Percentiles rank a stretch among this genome's conserved stretches.
These are phyloP conservation scores for Camelina sativa DNA, from an alignment of 345 rosid species.

Conservation along the genomic window DNA sequence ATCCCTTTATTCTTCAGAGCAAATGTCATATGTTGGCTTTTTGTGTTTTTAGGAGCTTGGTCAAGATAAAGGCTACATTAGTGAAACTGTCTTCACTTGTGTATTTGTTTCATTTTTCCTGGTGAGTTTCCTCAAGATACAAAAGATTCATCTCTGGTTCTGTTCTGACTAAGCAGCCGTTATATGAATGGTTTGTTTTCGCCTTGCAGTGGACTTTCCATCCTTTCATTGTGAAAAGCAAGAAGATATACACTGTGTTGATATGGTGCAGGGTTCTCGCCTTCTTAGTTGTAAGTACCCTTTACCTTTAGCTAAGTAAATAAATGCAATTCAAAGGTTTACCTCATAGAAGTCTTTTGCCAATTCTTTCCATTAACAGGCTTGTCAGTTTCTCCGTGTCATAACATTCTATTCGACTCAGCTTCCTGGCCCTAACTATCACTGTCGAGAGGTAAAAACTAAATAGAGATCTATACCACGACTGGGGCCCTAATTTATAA, in stretches of 20 bases:
- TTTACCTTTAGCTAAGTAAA: not conserved
- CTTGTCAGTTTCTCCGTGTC: constrained; percentile 82
- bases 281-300: constrained; percentile 80
- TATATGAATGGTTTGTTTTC: not conserved
- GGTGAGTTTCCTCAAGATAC: constrained; percentile 57
- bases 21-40: constrained; percentile 13
- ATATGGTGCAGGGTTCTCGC: constrained; percentile 98
- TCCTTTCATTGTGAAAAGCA: constrained; percentile 91
- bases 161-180: not conserved
- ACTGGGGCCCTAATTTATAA: not conserved
- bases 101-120: constrained; percentile 70
- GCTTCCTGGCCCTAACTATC: constrained; percentile 98
- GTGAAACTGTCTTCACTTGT: constrained; percentile 76
- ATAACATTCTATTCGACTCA: constrained; percentile 92
- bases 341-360: not conserved
- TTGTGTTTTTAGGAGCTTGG: constrained; percentile 73
- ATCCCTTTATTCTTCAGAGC: not conserved
- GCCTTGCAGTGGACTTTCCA: constrained; percentile 92
- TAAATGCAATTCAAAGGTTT: constrained; percentile 1
- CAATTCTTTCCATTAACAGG: constrained; percentile 51
- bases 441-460: constrained; percentile 84
- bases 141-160: not conserved
- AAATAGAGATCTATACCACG: not conserved
- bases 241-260: constrained; percentile 90
- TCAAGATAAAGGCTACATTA: constrained; percentile 83